Percentiles rank a stretch among this genome's conserved stretches.
phyloP scores from a whole-genome alignment of 805 yeast species.

The Priceomyces medius region DNA sequence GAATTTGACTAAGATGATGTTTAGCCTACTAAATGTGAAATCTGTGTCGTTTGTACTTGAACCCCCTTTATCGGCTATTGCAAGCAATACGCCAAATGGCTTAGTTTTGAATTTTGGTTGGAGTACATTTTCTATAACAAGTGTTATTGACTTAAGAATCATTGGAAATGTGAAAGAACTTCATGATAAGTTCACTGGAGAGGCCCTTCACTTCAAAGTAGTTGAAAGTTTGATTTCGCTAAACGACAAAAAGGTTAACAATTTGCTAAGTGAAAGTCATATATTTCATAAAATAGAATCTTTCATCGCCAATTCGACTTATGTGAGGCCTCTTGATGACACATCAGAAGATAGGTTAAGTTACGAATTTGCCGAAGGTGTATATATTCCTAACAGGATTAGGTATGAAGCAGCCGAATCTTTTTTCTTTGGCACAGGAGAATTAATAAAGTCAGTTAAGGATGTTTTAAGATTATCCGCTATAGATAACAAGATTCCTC shows the following conservation, averaged over 20 bases:
- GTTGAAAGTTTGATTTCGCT: conserved; percentile 14
- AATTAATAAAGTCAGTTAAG: conserved; percentile 7
- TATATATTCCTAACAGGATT: conserved; percentile 12
- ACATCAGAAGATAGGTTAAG: conserved; percentile 1
- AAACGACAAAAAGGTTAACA: conserved; percentile 9
- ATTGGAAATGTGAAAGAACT: conserved; percentile 6
- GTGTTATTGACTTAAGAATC: conserved; percentile 25
- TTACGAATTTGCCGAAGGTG: conserved; percentile 12
- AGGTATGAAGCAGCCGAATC: conserved; percentile 15
- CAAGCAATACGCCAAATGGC: conserved; percentile 21
- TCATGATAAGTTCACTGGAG: conserved; percentile 13
- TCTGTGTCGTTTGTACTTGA: conserved; percentile 23
- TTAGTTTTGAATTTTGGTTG: conserved; percentile 31
- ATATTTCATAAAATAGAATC: conserved; percentile 18
- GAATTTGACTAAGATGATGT: conserved; percentile 18
- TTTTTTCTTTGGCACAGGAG: conserved; percentile 7
- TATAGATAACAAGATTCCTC: conserved; percentile 18
- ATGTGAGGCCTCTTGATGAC: conserved; percentile 8
- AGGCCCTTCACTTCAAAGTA: conserved; percentile 18
- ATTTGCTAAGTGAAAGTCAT: conserved; percentile 8
- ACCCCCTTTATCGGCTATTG: conserved; percentile 19
- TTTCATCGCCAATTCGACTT: conserved; percentile 14
- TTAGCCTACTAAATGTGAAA: conserved; percentile 21
- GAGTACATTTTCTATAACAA: conserved; percentile 17
- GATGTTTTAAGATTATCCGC: conserved; percentile 9